These are phyloP conservation scores for Globisporangium alternatum DNA, from an alignment of 352 stramenopile species.

Conservation along the genomic window DNA sequence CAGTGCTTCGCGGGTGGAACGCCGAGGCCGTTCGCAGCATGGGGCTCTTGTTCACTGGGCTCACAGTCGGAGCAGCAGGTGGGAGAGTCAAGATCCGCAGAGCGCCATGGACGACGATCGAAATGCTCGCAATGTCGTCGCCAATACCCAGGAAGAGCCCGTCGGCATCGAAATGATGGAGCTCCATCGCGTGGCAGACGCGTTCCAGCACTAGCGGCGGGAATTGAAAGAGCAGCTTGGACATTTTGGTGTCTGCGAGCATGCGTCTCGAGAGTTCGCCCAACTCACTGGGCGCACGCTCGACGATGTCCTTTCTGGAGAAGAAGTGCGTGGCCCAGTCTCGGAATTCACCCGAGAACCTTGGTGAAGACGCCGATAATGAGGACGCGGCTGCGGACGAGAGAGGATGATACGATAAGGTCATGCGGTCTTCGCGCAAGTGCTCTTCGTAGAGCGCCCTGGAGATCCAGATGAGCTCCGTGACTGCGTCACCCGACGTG, in stretches of 20 bases:
- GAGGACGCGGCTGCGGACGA: slow-evolving; percentile 1
- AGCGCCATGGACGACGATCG: slow-evolving; percentile 36
- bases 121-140: slow-evolving; percentile 23
- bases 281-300: slow-evolving; percentile 11
- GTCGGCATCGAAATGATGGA: slow-evolving; percentile 23
- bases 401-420: slow-evolving; percentile 34
- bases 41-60: neutral
- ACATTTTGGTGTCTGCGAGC: slow-evolving; percentile 27
- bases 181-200: slow-evolving; percentile 41
- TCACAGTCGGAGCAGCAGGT: neutral
- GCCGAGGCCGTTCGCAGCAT: neutral
- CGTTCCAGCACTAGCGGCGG: slow-evolving; percentile 52
- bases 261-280: slow-evolving; percentile 20
- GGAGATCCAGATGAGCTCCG: slow-evolving; percentile 46
- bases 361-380: neutral
- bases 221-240: slow-evolving; percentile 54
- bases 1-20: neutral
- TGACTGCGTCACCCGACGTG: slow-evolving; percentile 34
- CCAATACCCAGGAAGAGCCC: slow-evolving; percentile 22
- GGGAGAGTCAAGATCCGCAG: slow-evolving; percentile 9
- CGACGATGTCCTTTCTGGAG: neutral
- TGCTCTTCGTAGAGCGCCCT: slow-evolving; percentile 32
- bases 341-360: slow-evolving; percentile 8
- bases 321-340: slow-evolving; percentile 17
- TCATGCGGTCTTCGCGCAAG: slow-evolving; percentile 37